A percentile compares a stretch with the other conserved stretches of the same genome.
Conservation (phyloP, 2,329 filamentous ascomycete species). For the Aureobasidium sp. region DNA sequence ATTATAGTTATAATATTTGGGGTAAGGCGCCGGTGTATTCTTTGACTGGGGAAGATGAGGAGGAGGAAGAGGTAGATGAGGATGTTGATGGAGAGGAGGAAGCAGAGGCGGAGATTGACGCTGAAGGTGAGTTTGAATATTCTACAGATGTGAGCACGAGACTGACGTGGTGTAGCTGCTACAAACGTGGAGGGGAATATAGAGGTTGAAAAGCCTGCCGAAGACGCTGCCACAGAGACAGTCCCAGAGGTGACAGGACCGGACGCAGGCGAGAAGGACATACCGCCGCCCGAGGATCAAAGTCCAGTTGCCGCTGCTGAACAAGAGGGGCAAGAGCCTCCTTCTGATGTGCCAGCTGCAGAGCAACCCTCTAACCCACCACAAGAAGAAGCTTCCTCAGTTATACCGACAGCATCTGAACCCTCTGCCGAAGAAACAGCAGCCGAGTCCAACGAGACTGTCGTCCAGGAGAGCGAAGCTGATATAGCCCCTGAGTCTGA, state of each 20-base stretch:
- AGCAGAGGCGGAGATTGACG: not conserved
- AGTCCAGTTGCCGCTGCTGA: not conserved
- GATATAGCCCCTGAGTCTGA: not conserved
- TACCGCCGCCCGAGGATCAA: not conserved
- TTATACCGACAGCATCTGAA: not conserved
- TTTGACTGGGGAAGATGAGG: slow-evolving; percentile 8
- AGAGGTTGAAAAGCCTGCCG: not conserved
- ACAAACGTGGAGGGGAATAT: not conserved
- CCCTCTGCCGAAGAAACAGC: not conserved
- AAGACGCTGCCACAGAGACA: not conserved
- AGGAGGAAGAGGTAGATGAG: not conserved
- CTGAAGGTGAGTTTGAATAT: not conserved
- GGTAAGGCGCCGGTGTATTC: slow-evolving; percentile 5
- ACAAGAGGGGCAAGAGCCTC: not conserved
- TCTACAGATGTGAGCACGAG: too few relatives aligned
- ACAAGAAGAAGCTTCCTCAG: not conserved
- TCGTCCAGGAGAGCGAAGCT: not conserved
- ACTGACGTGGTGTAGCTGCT: not conserved
- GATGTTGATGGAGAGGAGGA: not conserved
- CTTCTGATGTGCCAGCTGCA: not conserved
- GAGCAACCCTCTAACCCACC: not conserved
- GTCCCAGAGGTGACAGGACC: not conserved
- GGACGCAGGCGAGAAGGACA: not conserved
- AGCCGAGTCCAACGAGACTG: not conserved
- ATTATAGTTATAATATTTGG: slow-evolving; percentile 11